These are phyloP conservation scores for Rosa chinensis DNA, from an alignment of 306 rosid species.

Conservation along the genomic window DNA sequence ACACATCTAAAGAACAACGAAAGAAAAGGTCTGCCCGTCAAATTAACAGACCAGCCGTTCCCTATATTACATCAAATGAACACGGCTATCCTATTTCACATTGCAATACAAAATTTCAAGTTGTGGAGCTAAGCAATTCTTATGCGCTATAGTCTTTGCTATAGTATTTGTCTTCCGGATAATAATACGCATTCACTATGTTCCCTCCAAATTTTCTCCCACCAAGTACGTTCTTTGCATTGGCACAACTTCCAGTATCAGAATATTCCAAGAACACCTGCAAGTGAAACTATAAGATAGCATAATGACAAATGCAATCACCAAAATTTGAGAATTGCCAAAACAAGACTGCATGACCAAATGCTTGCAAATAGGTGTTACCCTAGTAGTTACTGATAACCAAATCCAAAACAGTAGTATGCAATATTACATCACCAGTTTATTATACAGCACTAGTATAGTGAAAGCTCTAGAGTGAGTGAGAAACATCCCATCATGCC, in stretches of 20 bases:
- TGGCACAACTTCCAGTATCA: constrained; percentile 42
- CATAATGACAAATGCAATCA: neutral
- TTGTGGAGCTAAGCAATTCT: neutral
- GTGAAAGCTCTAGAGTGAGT: neutral
- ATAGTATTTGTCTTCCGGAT: constrained; percentile 60
- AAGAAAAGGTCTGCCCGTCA: neutral
- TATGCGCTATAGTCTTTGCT: constrained; percentile 47
- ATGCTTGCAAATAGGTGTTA: neutral
- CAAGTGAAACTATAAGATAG: constrained; percentile 28
- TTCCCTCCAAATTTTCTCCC: constrained; percentile 81
- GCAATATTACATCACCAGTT: neutral
- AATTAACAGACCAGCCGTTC: neutral
- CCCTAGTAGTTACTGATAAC: neutral
- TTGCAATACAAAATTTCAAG: neutral
- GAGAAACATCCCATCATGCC: neutral
- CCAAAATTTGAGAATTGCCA: neutral
- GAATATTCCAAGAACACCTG: constrained; percentile 81
- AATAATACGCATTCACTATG: constrained; percentile 56
- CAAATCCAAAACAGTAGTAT: neutral
- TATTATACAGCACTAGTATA: neutral
- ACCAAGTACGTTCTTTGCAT: constrained; percentile 61
- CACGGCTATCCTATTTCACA: neutral
- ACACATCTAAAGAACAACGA: neutral
- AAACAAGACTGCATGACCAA: neutral
- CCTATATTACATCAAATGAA: neutral